Evolutionary conservation across 257 asterid genomes (phyloP).

Genomic region (Verbascum thapsus): DNA sequence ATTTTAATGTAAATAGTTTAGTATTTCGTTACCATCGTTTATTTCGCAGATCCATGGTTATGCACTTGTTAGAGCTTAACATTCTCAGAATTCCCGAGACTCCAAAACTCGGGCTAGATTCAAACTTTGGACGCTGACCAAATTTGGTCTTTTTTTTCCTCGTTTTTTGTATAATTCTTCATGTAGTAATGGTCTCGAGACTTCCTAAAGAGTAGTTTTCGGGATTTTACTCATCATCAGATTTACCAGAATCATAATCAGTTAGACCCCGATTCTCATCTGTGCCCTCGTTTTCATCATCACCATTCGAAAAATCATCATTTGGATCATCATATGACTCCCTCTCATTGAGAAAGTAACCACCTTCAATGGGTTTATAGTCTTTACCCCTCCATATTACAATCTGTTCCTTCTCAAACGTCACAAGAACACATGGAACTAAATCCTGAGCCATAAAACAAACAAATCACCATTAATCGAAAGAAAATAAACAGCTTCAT

Average conservation of each 20-base stretch:
- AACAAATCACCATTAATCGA: not conserved
- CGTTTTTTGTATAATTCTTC: too few relatives aligned
- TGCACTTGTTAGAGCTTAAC: too few relatives aligned
- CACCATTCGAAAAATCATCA: conserved; percentile 27
- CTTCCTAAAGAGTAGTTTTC: too few relatives aligned
- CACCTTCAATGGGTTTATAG: conserved; percentile 62
- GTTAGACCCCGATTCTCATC: conserved; percentile 26
- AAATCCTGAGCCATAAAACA: conserved; percentile 55
- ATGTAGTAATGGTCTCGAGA: too few relatives aligned
- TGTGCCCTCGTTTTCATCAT: conserved; percentile 27
- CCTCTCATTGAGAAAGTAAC: conserved; percentile 59
- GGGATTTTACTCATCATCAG: conserved; percentile 30
- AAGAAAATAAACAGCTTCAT: too few relatives aligned
- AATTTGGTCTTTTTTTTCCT: too few relatives aligned
- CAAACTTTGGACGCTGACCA: too few relatives aligned
- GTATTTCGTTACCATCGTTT: conserved; percentile 10
- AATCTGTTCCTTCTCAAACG: conserved; percentile 90
- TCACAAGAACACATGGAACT: conserved; percentile 86
- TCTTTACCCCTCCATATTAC: conserved; percentile 86
- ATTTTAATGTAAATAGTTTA: not conserved
- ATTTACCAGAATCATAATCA: conserved; percentile 45
- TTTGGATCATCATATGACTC: conserved; percentile 47
- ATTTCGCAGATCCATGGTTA: not conserved
- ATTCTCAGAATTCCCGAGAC: too few relatives aligned
- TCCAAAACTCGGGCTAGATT: too few relatives aligned